Conservation (phyloP, 176 grass and related monocot genomes). For the Triticum timopheevii region DNA sequence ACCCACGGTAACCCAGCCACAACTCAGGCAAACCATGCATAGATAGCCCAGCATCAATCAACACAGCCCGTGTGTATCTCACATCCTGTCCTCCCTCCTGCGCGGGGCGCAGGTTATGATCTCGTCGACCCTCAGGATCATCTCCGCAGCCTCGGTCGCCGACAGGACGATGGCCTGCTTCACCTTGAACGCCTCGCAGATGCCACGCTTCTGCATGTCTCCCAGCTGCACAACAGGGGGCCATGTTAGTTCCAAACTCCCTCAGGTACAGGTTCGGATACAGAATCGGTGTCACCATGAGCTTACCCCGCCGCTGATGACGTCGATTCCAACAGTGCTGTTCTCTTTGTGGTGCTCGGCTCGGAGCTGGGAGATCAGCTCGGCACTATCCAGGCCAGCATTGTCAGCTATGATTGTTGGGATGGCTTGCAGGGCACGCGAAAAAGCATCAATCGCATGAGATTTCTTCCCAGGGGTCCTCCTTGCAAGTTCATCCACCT, state of each 20-base stretch:
- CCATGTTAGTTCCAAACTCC: neutral
- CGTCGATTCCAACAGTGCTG: slow-evolving; percentile 68
- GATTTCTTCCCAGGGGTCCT: slow-evolving; percentile 93
- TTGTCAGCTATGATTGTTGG: slow-evolving; percentile 88
- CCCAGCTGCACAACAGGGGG: slow-evolving; percentile 28
- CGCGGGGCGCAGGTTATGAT: slow-evolving; percentile 43
- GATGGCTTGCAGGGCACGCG: slow-evolving; percentile 79
- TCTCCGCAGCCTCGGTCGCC: slow-evolving; percentile 34
- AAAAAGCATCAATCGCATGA: slow-evolving; percentile 87
- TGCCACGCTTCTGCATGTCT: slow-evolving; percentile 51
- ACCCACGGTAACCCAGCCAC: neutral
- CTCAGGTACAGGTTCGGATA: neutral
- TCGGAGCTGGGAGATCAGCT: slow-evolving; percentile 93
- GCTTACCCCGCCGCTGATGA: slow-evolving; percentile 75
- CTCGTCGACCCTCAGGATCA: slow-evolving; percentile 53
- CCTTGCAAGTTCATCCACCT: slow-evolving; percentile 79
- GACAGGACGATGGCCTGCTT: slow-evolving; percentile 51
- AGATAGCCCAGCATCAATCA: neutral
- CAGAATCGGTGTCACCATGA: neutral
- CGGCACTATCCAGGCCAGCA: slow-evolving; percentile 84
- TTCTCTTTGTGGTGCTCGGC: slow-evolving; percentile 94
- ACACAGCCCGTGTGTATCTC: neutral
- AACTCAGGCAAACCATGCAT: neutral
- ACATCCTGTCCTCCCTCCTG: slow-evolving; percentile 53
- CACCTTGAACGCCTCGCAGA: slow-evolving; percentile 56